Base-by-base conservation (phyloP, 768 basidiomycete species). In the Kockovaella imperatae region DNA sequence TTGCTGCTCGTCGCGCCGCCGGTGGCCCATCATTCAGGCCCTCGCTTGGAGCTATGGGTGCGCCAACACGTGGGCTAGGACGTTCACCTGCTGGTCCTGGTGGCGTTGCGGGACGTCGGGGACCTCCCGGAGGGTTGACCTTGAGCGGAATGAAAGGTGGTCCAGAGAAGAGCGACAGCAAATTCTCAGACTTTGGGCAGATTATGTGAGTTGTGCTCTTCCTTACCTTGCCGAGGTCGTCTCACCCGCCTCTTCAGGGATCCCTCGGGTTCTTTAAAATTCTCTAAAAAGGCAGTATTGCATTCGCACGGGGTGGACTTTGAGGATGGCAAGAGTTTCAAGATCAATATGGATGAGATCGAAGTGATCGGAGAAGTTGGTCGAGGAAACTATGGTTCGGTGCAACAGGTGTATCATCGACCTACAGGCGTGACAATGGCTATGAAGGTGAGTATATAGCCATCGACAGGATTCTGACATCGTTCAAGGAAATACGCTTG, bases 381-480 rank as follows among this genome's bases (percentile, higher is more conserved):
- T 28, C 83, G 83, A 62, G 95, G 95, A 28, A 95, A 95, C 70
- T 97, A 97, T 63, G 95, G 95, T 35, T 93, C 90, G 2, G 95
- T 99, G 3, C 90, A 91, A 76, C 87, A 86, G 69, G 93, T 96
- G 1, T 75, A 88, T 29, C 93, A 97, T 68, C 86, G 80, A 52
- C 91, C 91, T 3, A 96, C 88, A 7, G 91, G 90, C 45, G 88
- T 96, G 36, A 79, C 79, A 50, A 96, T 99, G 91, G 93, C 93
- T 11, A 93, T 97, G 89, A 99, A 99, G 83, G 93, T 91, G 44
- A 42, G 75, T 64, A 32, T 24, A 3, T 18, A 15, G 21, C 44
- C 20, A 47, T 31, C 35, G 39, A 51, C 15, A 11, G 18, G 18
- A 3, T 38, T 11, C 47, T 47, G 21, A 49, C 46, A 28, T 10